Base-by-base conservation (phyloP, 345 rosid genomes). In the Nasturtium officinale region DNA sequence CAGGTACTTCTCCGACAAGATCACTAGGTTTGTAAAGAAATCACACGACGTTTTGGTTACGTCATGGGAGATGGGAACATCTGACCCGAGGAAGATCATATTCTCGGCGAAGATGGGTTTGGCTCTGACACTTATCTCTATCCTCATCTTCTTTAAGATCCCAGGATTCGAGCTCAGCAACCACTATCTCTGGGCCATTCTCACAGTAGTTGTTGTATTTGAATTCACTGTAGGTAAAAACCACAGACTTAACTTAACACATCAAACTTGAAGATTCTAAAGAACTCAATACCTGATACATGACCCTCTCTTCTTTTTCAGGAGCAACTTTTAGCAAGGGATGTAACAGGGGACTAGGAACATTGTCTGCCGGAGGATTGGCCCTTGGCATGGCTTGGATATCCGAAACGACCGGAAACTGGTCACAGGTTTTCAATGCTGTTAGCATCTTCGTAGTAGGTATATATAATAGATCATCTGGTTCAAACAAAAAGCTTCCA, bases 321-420 rank as follows among this genome's bases (percentile, higher is more conserved):
- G 97, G 97, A 58, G 98, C 96, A 37, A 93, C 98, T 12, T 85
- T 93, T 45, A 86, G 90, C 87, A 93, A 90, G 83, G 97, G 97
- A 66, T 85, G 85, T 23, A 93, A 93, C 72, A 82, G 97, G 5
- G 96, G 87, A 16, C 40, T 93, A 61, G 98, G 97, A 42, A 93
- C 97, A 47, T 69, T 93, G 38, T 89, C 89, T 35, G 98, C 98
- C 32, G 97, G 90, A 76, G 89, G 86, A n/a, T 84, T 93, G 65
- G 96, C 96, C 29, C 82, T 93, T 62, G 91, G 85, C 51, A 83
- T 85, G 85, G 88, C 97, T 67, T 84, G 81, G 65, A 48, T 90
- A 72, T 86, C 91, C 1, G 43, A 45, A 64, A 73, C 80, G 77
- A 82, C 87, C 57, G 97, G 98, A 51, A 62, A 82, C 0, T 88